Base-by-base conservation (phyloP, 768 basidiomycete species). In the Mycena belliarum region DNA sequence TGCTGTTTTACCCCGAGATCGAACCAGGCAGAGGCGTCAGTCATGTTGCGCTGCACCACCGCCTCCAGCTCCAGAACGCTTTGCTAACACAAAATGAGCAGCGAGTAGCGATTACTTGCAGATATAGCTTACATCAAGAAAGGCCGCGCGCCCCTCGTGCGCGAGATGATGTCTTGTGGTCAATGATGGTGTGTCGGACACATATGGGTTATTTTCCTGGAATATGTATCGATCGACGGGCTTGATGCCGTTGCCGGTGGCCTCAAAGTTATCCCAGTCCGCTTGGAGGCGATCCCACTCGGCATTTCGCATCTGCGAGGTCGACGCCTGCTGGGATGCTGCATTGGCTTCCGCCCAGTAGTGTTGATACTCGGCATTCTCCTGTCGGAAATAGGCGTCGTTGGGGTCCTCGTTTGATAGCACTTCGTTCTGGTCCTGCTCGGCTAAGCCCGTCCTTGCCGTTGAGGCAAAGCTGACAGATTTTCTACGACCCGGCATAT, bases 1-100 rank as follows among this genome's bases (percentile, higher is more conserved):
- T 99, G 97, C 68, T 98, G 97, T 72, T 92, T 95, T 47, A 99
- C 87, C 24, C 97, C 97, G 48, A 98, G 86, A 63, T 89, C 84
- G 68, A 83, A 95, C 97, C 97, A 99, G 10, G 87, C 88, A 33
- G 73, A 63, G 5, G 90, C 85, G 64, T 90, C 82, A 10, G 70
- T 74, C 59, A 88, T 85, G 65, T 94, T 82, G 38, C 80, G 82
- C 68, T 96, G 92, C 15, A 96, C 94, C 24, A 81, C 81, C 8
- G 96, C 96, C 75, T 99, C 96, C 14, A 93, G 78, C 69, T 94
- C 89, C 28, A 98, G 77, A 10, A 98, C 85, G 63, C 82, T 89
- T 94, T 98, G 73, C 48, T 66, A 18, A 51, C 38, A 53, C 47
- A 62, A 49, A 7, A 65, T 55, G 8, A 54, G 26, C 57, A 55